phyloP scores from a whole-genome alignment of 495 filamentous ascomycete species.

The Penicillium herquei region DNA sequence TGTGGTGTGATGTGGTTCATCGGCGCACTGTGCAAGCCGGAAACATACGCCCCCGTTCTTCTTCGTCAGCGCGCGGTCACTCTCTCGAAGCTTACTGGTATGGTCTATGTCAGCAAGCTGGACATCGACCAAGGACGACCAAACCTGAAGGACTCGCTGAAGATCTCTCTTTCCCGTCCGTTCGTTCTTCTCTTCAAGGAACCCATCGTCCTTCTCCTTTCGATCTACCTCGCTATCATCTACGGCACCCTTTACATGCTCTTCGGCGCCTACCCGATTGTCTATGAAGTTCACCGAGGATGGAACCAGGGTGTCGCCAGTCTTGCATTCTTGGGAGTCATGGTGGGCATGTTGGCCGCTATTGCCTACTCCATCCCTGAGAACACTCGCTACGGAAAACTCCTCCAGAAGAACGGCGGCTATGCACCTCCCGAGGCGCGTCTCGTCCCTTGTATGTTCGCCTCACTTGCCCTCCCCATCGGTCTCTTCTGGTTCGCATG shows the following conservation, averaged over 20 bases:
- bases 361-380: constrained; percentile 43
- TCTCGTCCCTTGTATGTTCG: constrained; percentile 37
- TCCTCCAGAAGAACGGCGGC: constrained; percentile 26
- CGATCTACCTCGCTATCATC: constrained; percentile 64
- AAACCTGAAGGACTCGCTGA: constrained; percentile 25
- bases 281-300: constrained; percentile 65
- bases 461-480: constrained; percentile 35
- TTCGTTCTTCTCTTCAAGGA: constrained; percentile 38
- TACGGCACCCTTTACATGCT: constrained; percentile 75
- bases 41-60: constrained; percentile 55
- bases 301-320: constrained; percentile 69
- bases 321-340: constrained; percentile 72
- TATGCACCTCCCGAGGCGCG: constrained; percentile 38
- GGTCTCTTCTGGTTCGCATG: constrained; percentile 62
- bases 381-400: constrained; percentile 36
- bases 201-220: constrained; percentile 58
- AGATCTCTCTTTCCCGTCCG: constrained; percentile 34
- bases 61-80: constrained; percentile 46
- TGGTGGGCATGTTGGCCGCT: constrained; percentile 68
- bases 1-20: constrained; percentile 49
- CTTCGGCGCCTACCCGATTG: constrained; percentile 73
- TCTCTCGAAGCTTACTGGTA: constrained; percentile 49
- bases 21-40: constrained; percentile 45
- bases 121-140: constrained; percentile 34
- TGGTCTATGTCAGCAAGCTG: constrained; percentile 45